Evolutionary conservation across 192 early-diverging fungal species (phyloP).

Genomic region (Coemansia sp.): DNA sequence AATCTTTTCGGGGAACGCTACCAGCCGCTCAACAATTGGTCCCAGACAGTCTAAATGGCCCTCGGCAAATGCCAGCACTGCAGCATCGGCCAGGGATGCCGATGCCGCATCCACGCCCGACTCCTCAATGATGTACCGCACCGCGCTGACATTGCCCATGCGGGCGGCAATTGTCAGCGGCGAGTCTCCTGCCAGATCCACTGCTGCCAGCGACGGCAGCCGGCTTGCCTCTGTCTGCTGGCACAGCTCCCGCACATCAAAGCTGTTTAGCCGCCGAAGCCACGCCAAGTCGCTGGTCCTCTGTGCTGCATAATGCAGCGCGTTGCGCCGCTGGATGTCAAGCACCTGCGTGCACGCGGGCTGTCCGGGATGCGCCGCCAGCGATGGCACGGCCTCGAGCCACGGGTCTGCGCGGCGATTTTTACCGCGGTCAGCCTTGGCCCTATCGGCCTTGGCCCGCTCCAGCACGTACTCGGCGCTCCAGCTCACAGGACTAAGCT

Average conservation of each 20-base stretch:
- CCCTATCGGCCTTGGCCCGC: conserved; percentile 26
- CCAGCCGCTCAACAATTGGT: conserved; percentile 17
- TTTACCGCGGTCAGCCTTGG: conserved; percentile 7
- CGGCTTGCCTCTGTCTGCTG: conserved; percentile 7
- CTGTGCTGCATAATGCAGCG: conserved; percentile 45
- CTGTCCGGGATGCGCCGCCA: conserved; percentile 10
- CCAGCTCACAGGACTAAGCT: conserved; percentile 25
- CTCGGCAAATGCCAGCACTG: conserved; percentile 15
- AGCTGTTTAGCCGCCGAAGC: conserved; percentile 35
- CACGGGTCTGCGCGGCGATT: conserved; percentile 19
- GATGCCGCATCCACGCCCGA: conserved; percentile 20
- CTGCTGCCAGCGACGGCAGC: conserved; percentile 19
- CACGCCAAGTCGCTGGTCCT: conserved; percentile 25
- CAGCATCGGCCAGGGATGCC: conserved; percentile 32
- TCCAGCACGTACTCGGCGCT: conserved; percentile 41
- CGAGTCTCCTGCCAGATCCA: conserved; percentile 39
- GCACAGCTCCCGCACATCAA: conserved; percentile 30
- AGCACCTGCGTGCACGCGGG: too few relatives aligned
- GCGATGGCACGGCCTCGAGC: conserved; percentile 35
- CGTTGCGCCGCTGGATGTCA: conserved; percentile 40
- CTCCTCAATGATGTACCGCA: conserved; percentile 47
- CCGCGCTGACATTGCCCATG: conserved; percentile 23
- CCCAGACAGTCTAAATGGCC: conserved; percentile 15
- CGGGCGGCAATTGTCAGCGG: conserved; percentile 46
- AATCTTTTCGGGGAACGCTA: conserved; percentile 23